phyloP scores from a whole-genome alignment of 2,329 filamentous ascomycete species.

The Byssochlamys sp. region DNA sequence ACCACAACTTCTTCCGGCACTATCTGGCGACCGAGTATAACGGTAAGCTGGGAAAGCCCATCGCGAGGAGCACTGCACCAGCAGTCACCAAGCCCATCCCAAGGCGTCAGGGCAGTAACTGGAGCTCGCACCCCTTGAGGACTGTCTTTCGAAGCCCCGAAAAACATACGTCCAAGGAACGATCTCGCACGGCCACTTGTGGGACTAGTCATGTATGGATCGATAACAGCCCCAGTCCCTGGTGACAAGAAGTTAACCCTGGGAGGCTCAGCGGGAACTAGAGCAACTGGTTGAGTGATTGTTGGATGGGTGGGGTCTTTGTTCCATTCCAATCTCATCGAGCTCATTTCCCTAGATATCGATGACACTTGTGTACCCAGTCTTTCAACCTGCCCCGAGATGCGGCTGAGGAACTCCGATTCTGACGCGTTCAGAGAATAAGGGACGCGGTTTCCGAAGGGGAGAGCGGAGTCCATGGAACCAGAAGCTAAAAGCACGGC shows the following conservation, averaged over 20 bases:
- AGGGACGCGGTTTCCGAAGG: slow-evolving; percentile 3
- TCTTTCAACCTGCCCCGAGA: slow-evolving; percentile 18
- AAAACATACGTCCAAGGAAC: slow-evolving; percentile 5
- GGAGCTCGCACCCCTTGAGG: slow-evolving; percentile 29
- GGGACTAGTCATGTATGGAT: slow-evolving; percentile 51
- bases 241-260: slow-evolving; percentile 65
- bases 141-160: slow-evolving; percentile 10
- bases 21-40: slow-evolving; percentile 38
- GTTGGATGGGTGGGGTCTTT: slow-evolving; percentile 14
- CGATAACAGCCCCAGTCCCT: slow-evolving; percentile 57
- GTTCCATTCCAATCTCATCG: slow-evolving; percentile 15
- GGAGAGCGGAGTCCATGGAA: slow-evolving; percentile 10
- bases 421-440: slow-evolving; percentile 16
- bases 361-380: slow-evolving; percentile 23
- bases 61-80: slow-evolving; percentile 61
- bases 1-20: slow-evolving; percentile 61
- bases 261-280: slow-evolving; percentile 6
- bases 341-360: slow-evolving; percentile 19
- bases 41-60: slow-evolving; percentile 32
- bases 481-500: slow-evolving; percentile 8
- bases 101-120: slow-evolving; percentile 53
- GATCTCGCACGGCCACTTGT: slow-evolving; percentile 30
- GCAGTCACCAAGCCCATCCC: slow-evolving; percentile 75
- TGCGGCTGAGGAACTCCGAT: slow-evolving; percentile 14
- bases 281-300: slow-evolving; percentile 7